Evolutionary conservation across 1,284 basidiomycete species (phyloP), one percentile per base, ranked within the genome.

Genomic region (Moesziomyces parantarcticus): DNA sequence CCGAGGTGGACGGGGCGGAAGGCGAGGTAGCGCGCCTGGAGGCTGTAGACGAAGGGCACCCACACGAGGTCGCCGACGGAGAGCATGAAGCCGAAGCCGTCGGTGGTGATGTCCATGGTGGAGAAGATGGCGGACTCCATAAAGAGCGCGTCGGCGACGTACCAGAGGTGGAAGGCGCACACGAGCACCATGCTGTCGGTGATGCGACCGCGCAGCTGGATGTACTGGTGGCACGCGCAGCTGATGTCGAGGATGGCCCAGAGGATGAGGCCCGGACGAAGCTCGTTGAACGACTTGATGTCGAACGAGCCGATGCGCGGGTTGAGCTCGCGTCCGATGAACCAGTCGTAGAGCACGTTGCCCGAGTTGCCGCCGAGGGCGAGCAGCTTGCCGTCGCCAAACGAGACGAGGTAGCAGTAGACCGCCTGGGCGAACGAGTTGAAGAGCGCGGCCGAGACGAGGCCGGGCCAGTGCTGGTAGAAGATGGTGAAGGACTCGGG

Each of bases 81-180:
- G 32, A 99, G 90, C 97, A 99, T 99, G 88, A 96, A 98, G 8
- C 97, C 97, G 78, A 99, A 98, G 5, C 96, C 96, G 78, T 99
- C 97, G 26, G 93, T 93, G 9, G 91, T 96, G 82, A 99, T 97
- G 84, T 99, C 96, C 94, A 99, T 98, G 20, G 92, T 94, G 10
- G 92, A 95, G 68, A 99, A 88, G 79, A 99, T 90, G 11, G 92
- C 91, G 21, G 86, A 55, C 64, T 81, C 68, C 51, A 73, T 58
- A 47, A 63, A 55, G 22, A 73, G 65, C 5, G 75, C 90, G 84
- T 99, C 96, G 20, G 88, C 86, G 20, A 95, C 90, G 84, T 99
- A 99, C 86, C 90, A 91, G 2, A 88, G 85, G 81, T 99, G 93
- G 88, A 97, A 97, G 14, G 88, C 86, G 40, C 94, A 86, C 16